phyloP scores from a whole-genome alignment of 768 basidiomycete genomes.

The Tremella yokohamensis region DNA sequence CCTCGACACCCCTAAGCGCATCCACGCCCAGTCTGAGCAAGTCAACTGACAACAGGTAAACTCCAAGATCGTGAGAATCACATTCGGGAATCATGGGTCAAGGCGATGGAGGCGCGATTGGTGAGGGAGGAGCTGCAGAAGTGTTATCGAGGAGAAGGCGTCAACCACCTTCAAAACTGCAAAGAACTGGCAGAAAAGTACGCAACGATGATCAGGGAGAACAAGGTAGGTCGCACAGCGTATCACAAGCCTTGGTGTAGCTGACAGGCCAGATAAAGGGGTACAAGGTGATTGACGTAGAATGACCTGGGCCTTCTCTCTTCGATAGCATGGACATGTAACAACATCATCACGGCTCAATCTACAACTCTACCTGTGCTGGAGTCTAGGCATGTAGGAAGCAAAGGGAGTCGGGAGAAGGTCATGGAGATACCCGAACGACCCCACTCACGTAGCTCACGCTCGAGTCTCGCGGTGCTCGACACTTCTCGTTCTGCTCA shows the following conservation, averaged over 20 bases:
- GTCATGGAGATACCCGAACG: conserved; percentile 23
- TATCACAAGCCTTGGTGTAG: conserved; percentile 3
- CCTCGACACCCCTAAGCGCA: too few species aligned
- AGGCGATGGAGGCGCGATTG: conserved; percentile 85
- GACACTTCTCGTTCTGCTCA: conserved; percentile 81
- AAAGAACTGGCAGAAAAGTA: conserved; percentile 81
- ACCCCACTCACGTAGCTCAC: conserved; percentile 90
- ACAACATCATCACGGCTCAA: conserved; percentile 1
- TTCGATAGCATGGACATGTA: conserved; percentile 10
- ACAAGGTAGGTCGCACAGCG: conserved; percentile 62
- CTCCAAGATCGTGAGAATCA: conserved; percentile 61
- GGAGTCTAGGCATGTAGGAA: too few species aligned
- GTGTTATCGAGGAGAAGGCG: conserved; percentile 85
- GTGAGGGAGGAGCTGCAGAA: conserved; percentile 83
- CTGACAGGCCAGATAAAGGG: conserved; percentile 66
- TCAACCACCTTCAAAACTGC: conserved; percentile 87
- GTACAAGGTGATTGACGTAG: conserved; percentile 69
- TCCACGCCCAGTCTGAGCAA: not conserved
- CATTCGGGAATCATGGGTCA: conserved; percentile 89
- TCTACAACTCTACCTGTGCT: not conserved
- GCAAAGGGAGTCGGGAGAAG: not conserved
- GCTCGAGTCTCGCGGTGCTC: conserved; percentile 70
- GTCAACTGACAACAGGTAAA: not conserved
- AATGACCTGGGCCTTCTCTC: conserved; percentile 6
- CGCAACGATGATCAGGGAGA: conserved; percentile 68